Evolutionary conservation across 306 rosid genomes (phyloP).

Genomic region (Ormosia semicastrata): DNA sequence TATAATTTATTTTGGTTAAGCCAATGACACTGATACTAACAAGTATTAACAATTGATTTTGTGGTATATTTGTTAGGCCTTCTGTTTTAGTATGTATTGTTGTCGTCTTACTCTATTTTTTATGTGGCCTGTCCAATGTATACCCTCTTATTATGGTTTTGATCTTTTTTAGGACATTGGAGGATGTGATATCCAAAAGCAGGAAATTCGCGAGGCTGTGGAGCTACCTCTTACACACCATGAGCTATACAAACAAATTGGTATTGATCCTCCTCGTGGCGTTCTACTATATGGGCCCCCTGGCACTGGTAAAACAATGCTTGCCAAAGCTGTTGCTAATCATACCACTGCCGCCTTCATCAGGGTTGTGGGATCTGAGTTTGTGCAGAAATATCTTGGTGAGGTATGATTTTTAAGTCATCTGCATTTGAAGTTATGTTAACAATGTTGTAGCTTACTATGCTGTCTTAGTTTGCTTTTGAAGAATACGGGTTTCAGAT

Average conservation of each 20-base stretch:
- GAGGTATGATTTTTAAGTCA: slow-evolving; percentile 64
- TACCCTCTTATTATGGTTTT: not conserved
- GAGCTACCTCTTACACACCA: slow-evolving; percentile 98
- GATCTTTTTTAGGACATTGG: slow-evolving; percentile 71
- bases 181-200: slow-evolving; percentile 98
- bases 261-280: slow-evolving; percentile 99
- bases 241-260: slow-evolving; percentile 94
- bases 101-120: not conserved
- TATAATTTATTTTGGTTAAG: slow-evolving; percentile 2
- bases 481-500: slow-evolving; percentile 5
- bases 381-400: slow-evolving; percentile 98
- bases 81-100: not conserved
- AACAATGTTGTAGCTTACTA: not conserved
- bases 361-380: slow-evolving; percentile 98
- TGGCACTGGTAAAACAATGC: slow-evolving; percentile 98
- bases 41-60: not conserved
- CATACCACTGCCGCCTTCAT: slow-evolving; percentile 99
- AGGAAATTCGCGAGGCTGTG: slow-evolving; percentile 99
- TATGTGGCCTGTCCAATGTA: not conserved
- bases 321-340: slow-evolving; percentile 99
- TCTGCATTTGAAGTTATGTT: not conserved
- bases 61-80: not conserved
- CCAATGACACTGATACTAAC: not conserved
- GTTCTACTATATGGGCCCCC: slow-evolving; percentile 98
- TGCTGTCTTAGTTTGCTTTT: not conserved